A percentile compares a stretch with the other conserved stretches of the same genome.
phyloP scores from a whole-genome alignment of 768 basidiomycete species.

The Gloeopeniophorella convolvens region DNA sequence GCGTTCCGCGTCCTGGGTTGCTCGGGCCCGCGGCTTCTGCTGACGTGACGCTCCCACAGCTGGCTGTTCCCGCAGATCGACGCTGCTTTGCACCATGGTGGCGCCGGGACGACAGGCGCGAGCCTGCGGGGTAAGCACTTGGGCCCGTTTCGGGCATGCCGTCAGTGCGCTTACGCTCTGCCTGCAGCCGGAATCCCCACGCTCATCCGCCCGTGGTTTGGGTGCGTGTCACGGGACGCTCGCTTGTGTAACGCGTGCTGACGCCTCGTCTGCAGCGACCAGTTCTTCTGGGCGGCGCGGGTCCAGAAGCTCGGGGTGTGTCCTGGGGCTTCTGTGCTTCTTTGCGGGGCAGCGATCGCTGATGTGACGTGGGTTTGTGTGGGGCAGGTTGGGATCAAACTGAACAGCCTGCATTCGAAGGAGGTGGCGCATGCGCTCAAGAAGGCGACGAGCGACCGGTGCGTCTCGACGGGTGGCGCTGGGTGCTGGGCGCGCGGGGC shows the following conservation, averaged over 20 bases:
- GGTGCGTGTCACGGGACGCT: conserved; percentile 24
- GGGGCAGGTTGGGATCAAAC: conserved; percentile 45
- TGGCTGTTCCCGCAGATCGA: conserved; percentile 58
- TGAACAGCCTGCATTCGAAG: conserved; percentile 39
- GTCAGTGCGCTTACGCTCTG: neutral
- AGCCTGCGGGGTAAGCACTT: conserved; percentile 44
- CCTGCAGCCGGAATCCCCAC: conserved; percentile 51
- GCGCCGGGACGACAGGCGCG: conserved; percentile 66
- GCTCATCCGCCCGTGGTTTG: conserved; percentile 66
- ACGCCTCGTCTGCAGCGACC: conserved; percentile 33
- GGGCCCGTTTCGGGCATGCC: neutral
- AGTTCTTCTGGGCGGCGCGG: conserved; percentile 57
- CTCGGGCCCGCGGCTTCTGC: neutral
- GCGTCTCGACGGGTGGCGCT: conserved; percentile 19
- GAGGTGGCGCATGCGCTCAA: conserved; percentile 48
- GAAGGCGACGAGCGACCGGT: conserved; percentile 51
- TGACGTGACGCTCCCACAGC: conserved; percentile 21
- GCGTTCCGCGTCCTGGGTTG: conserved; percentile 12
- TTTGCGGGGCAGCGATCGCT: neutral
- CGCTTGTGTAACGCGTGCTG: neutral
- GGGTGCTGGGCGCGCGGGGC: neutral
- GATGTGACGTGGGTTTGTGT: neutral
- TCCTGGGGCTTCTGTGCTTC: conserved; percentile 1
- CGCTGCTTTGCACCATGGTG: conserved; percentile 62
- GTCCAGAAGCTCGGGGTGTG: conserved; percentile 56